These are phyloP conservation scores for Cryomyces minteri DNA, from an alignment of 495 filamentous ascomycete genomes.

Conservation along the genomic window DNA sequence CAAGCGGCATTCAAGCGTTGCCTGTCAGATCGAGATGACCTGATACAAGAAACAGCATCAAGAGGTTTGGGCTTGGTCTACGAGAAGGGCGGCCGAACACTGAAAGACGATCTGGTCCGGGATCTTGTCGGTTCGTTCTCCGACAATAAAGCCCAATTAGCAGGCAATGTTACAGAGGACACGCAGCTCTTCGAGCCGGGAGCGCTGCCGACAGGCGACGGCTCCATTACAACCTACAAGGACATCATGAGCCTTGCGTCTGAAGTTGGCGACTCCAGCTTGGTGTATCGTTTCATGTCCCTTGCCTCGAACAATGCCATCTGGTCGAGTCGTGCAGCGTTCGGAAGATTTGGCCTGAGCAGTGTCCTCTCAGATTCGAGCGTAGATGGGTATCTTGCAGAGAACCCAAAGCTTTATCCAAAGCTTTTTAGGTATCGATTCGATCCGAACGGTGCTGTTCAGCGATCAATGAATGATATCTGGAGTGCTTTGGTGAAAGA, in stretches of 20 bases:
- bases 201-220: conserved; percentile 76
- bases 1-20: conserved; percentile 76
- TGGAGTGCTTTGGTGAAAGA: conserved; percentile 89
- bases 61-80: conserved; percentile 80
- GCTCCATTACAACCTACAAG: conserved; percentile 80
- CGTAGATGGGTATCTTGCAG: conserved; percentile 44
- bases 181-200: conserved; percentile 93
- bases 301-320: conserved; percentile 85
- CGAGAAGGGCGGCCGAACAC: conserved; percentile 63
- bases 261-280: conserved; percentile 82
- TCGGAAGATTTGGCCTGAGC: conserved; percentile 83
- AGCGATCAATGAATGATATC: conserved; percentile 89
- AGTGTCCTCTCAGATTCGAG: conserved; percentile 79
- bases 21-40: conserved; percentile 74
- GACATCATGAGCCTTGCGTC: conserved; percentile 85
- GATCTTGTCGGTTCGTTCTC: conserved; percentile 83
- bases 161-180: conserved; percentile 63
- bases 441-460: conserved; percentile 83
- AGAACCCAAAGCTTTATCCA: conserved; percentile 84
- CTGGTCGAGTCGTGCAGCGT: conserved; percentile 88
- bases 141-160: conserved; percentile 41
- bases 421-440: conserved; percentile 90
- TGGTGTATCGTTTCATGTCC: conserved; percentile 96
- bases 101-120: conserved; percentile 67
- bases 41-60: conserved; percentile 89